Evolutionary conservation across 2,329 filamentous ascomycete species (phyloP), one percentile per base, ranked within the genome.

Genomic region (Trichoderma sp.): DNA sequence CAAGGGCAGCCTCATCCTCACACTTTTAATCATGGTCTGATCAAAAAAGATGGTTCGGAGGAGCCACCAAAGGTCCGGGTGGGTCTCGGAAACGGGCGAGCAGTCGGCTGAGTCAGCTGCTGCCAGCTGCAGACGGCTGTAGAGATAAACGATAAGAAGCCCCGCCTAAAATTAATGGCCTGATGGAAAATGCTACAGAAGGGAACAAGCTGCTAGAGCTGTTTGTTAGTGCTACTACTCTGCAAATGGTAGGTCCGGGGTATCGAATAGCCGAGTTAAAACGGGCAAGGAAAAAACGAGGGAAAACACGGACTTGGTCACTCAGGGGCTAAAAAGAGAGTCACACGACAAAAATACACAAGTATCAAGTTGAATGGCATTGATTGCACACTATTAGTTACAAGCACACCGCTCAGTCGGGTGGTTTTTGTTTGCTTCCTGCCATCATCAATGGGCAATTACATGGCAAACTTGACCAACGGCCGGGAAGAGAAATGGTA

Each of bases 41-140:
- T 72, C 34, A 32, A 71, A 71, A 73, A 73, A 73, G 63, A 71
- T 66, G 66, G 66, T 47, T 70, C 36, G 66, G 53, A 62, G 53
- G 70, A 71, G 70, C 70, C 70, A 66, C 71, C 57, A 61, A 55
- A 53, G 67, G 43, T 64, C 71, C 58, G 67, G 59, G 66, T 64
- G 70, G 66, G 71, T 59, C 58, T 58, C 68, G 66, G 67, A 50
- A 53, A 15, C 39, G 39, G 36, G 58, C 39, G 53, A 36, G n/a
- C 30, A 17, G 6, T 17, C 8, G 30, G 64, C 64, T 67, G 55
- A 67, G 64, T 36, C 67, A 69, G 28, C 55, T 59, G 36, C 4
- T 12, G 23, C 23, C 50, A 62, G 63, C 69, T 66, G 61, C 1
- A 1, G 0, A 2, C 67, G 39, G 57, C 57, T 69, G 57, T 1